These are phyloP conservation scores for Penstemon eatonii DNA, from an alignment of 257 asterid species.

Conservation along the genomic window DNA sequence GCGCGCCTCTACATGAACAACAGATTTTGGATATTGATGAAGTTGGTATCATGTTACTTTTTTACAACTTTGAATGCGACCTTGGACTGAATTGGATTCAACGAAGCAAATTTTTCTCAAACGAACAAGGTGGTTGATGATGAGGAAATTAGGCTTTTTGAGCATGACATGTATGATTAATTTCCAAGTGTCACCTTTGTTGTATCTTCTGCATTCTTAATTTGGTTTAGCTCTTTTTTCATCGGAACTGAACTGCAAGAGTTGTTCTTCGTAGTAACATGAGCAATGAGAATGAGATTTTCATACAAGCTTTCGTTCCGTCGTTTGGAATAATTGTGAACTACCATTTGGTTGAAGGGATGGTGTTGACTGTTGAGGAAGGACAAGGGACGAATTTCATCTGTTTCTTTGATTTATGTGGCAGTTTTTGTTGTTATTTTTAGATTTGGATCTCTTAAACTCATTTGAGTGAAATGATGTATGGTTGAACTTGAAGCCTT, in stretches of 20 bases:
- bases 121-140: constrained; percentile 55
- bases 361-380: no score
- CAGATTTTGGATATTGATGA: constrained; percentile 55
- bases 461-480: background rate
- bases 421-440: constrained; percentile 16
- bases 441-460: constrained; percentile 26
- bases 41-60: constrained; percentile 43
- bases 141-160: constrained; percentile 39
- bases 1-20: constrained; percentile 48
- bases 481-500: no score
- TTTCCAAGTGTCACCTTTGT: constrained; percentile 43
- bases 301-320: constrained; percentile 37
- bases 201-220: constrained; percentile 41
- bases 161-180: no score
- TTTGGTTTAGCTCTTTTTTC: constrained; percentile 29
- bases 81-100: constrained; percentile 36
- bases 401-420: no score
- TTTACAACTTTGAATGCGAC: constrained; percentile 45
- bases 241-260: constrained; percentile 29
- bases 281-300: no score
- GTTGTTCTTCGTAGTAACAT: background rate
- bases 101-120: constrained; percentile 50
- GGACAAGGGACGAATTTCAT: no score
- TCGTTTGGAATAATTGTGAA: constrained; percentile 40
- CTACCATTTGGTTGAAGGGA: no score